These are phyloP conservation scores for Lindgomyces ingoldianus DNA, from an alignment of 495 filamentous ascomycete species.

Conservation along the genomic window DNA sequence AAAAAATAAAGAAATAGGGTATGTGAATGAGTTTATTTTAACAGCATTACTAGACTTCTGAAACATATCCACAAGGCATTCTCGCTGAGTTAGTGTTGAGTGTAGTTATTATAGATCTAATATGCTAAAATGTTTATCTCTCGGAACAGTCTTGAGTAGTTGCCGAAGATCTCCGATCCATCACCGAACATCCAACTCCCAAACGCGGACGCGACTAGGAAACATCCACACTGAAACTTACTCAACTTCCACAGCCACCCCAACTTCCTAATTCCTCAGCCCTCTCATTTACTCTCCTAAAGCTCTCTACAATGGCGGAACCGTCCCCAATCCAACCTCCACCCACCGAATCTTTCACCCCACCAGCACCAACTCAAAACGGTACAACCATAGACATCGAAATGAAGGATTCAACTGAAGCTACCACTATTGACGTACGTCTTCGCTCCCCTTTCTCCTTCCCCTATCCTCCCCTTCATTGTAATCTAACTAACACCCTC, in stretches of 20 bases:
- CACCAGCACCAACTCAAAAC: constrained; percentile 18
- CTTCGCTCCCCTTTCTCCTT: neutral
- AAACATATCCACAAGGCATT: too few species aligned
- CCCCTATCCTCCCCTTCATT: neutral
- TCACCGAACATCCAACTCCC: constrained; percentile 2
- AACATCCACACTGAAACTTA: neutral
- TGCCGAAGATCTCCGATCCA: neutral
- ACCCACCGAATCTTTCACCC: neutral
- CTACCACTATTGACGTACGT: constrained; percentile 4
- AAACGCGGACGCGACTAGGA: neutral
- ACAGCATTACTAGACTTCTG: too few species aligned
- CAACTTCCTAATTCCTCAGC: neutral
- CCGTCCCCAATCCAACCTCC: constrained; percentile 5
- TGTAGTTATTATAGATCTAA: too few species aligned
- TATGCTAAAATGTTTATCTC: too few species aligned
- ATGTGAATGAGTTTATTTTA: too few species aligned
- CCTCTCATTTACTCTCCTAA: neutral
- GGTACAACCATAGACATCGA: constrained; percentile 21
- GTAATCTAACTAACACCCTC: neutral
- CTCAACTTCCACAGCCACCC: neutral
- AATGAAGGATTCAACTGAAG: constrained; percentile 15
- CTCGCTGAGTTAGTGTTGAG: too few species aligned
- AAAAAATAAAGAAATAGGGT: too few species aligned
- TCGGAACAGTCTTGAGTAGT: too few species aligned
- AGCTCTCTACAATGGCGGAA: constrained; percentile 9